Base-by-base conservation (phyloP, 306 rosid genomes). In the Medicago arabica region DNA sequence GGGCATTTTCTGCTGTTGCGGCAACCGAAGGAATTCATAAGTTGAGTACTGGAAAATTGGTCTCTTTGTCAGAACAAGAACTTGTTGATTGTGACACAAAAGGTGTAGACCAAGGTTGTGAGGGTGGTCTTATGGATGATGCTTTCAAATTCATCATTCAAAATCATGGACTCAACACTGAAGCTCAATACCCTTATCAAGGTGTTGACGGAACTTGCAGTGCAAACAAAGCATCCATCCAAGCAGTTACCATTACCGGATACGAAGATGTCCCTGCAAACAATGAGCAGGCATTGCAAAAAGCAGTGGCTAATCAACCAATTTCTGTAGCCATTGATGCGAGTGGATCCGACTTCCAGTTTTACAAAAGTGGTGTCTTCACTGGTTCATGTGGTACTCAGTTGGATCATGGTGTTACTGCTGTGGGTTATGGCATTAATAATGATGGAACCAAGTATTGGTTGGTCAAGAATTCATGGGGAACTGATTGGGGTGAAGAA, bases 401-500 rank as follows among this genome's bases (percentile, higher is more conserved):
- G 2, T 71, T 85, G 8, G 86, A 85, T 18, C 92, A 88, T 17
- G 83, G 83, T 16, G 86, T 87, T 16, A 78, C 89, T 4, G 84
- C 78, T 0, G 77, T 86, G 38, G 90, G 85, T 9, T 85, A 83
- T 54, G 88, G 83, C 16, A 47, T 70, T 0, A 53, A 65, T 55
- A 54, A 67, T 13, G 84, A 83, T 59, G 87, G 88, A n/a, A 82
- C 77, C 0, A 51, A 77, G 65, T 88, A 81, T 73, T 88, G 88
- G 89, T 12, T 85, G 57, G 80, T 83, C 34, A 88, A 85, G 75
- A 88, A 88, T 59, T 85, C 91, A 0, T 87, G 86, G 87, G 86
- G 91, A 16, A 19, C 74, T 0, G 9, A 58, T 0, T 85, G 91
- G 91, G 91, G 88, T 12, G 88, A 87, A 60, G 16, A 75, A n/a